Evolutionary conservation across 2,329 filamentous ascomycete genomes (phyloP).

Genomic region (Thelonectria blattea): DNA sequence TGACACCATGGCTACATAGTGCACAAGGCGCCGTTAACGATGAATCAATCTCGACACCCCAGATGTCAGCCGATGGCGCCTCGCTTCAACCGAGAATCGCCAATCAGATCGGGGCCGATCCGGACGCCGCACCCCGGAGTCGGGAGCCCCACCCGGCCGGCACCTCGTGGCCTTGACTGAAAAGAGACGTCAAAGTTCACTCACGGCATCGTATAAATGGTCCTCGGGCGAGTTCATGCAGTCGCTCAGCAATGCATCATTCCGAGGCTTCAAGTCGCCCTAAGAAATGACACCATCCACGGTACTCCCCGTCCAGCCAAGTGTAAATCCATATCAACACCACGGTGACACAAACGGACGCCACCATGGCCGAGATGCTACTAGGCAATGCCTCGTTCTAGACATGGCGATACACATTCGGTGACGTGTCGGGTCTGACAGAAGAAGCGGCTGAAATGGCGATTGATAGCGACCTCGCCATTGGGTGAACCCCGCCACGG

Average conservation of each 20-base stretch:
- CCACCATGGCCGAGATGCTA: not conserved
- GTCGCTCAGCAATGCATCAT: not conserved
- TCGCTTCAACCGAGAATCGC: not conserved
- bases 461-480: constrained; percentile 14
- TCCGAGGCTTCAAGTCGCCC: not conserved
- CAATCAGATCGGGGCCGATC: not conserved
- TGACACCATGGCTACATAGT: no score
- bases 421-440: constrained; percentile 9
- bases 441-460: constrained; percentile 17
- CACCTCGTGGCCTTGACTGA: not conserved
- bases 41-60: no score
- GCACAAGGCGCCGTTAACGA: no score
- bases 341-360: not conserved
- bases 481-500: constrained; percentile 21
- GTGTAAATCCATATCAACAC: not conserved
- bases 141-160: not conserved
- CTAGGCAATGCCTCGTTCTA: not conserved
- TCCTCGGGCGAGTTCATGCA: not conserved
- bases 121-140: not conserved
- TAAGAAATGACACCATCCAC: not conserved
- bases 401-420: not conserved
- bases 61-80: no score
- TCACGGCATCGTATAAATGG: no score
- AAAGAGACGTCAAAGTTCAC: not conserved
- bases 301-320: not conserved